phyloP scores from a whole-genome alignment of 768 basidiomycete species.

The Serendipita vermifera region DNA sequence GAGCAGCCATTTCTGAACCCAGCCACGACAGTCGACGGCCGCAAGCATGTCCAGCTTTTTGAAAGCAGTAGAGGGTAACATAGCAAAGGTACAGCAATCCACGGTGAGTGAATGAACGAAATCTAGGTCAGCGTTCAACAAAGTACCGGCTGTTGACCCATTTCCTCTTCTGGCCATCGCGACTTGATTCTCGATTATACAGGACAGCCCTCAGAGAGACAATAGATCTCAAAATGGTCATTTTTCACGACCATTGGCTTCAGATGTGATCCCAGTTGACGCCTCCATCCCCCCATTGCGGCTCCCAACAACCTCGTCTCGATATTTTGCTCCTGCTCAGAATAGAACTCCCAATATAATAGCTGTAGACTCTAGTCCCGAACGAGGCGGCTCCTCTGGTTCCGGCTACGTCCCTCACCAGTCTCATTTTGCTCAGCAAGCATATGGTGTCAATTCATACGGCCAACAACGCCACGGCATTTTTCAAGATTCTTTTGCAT shows the following conservation, averaged over 20 bases:
- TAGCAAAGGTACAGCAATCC: slow-evolving; percentile 1
- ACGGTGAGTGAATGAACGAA: no score
- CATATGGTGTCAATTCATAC: not conserved
- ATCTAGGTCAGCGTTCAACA: no score
- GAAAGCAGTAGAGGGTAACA: not conserved
- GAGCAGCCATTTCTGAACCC: no score
- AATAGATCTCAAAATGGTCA: not conserved
- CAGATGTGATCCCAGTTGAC: not conserved
- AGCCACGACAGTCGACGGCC: no score
- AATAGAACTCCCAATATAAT: not conserved
- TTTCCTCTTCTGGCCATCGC: not conserved
- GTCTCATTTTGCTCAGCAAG: not conserved
- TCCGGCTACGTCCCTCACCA: not conserved
- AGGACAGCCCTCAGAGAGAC: not conserved
- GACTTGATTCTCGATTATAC: not conserved
- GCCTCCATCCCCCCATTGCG: not conserved
- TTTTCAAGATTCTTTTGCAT: not conserved
- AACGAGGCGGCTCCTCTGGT: not conserved
- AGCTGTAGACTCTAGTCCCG: slow-evolving; percentile 2
- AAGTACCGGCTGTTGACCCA: not conserved
- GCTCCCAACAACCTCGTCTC: not conserved
- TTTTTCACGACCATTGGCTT: slow-evolving; percentile 1
- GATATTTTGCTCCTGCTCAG: not conserved
- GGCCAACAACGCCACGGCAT: not conserved
- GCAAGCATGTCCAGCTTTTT: not conserved